Evolutionary conservation across 2,329 filamentous ascomycete genomes (phyloP), one percentile per base, ranked within the genome.

Genomic region (Myriosclerotinia curreyana): DNA sequence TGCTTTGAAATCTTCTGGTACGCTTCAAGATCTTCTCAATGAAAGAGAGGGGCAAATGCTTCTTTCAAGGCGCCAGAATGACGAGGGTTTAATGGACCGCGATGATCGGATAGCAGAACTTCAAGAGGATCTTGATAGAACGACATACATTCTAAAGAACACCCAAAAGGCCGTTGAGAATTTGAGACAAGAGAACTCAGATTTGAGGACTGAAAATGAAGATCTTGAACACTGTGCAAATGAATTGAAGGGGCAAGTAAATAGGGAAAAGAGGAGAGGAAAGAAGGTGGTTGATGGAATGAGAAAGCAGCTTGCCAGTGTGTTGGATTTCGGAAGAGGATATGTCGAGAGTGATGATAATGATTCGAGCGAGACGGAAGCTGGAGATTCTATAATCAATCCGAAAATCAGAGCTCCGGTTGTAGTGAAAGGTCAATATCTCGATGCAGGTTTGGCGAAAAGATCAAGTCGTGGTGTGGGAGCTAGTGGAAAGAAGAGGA

Each of bases 91-190:
- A 0, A 81, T 82, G 4, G 72, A 81, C 6, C 77, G 81, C 0
- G 83, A 86, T 64, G 79, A 80, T 0, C 74, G 79, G 1, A 79
- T 85, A 0, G 61, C 71, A 1, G 81, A 84, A 72, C 74, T 86
- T 22, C 73, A 79, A 5, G 71, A 67, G 0, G 82, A 86, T 68
- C 72, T 86, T 2, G 80, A 82, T 44, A 74, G 77, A 3, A 74
- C 83, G 5, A 81, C 80, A 64, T 74, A 69, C 5, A 74, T 77
- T 2, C 73, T 87, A 53, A 58, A 52, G 44, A 59, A 59, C 5
- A 63, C 52, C 5, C 61, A 63, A 50, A 49, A 51, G 5, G 34
- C 53, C 2, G 40, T 63, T 46, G 61, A 63, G 25, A 48, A 48
- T 44, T 44, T 59, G 53, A 38, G 44, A 59, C 40, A 51, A 15